A percentile compares a stretch with the other conserved stretches of the same genome.
Evolutionary conservation across 306 rosid species (phyloP).

Genomic region (Castanospermum australe): DNA sequence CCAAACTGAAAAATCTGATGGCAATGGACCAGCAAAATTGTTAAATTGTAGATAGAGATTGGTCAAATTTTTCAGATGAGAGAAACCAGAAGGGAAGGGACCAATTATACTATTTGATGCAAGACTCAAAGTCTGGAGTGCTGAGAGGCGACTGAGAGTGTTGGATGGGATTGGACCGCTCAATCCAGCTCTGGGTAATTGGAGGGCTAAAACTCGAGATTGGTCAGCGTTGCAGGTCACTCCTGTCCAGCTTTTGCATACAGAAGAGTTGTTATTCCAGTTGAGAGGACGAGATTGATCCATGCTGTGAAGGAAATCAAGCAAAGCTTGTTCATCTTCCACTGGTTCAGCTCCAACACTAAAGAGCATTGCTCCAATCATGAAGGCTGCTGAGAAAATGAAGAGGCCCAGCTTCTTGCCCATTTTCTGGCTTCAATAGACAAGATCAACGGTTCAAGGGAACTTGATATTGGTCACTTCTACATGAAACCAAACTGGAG

Average conservation of each 20-base stretch:
- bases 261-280: slow-evolving; percentile 56
- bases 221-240: slow-evolving; percentile 57
- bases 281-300: slow-evolving; percentile 53
- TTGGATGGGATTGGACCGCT: slow-evolving; percentile 65
- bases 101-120: slow-evolving; percentile 61
- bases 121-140: slow-evolving; percentile 61
- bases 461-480: slow-evolving; percentile 28
- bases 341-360: slow-evolving; percentile 47
- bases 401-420: slow-evolving; percentile 28
- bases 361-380: slow-evolving; percentile 38
- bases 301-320: slow-evolving; percentile 62
- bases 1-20: slow-evolving; percentile 73
- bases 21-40: slow-evolving; percentile 73
- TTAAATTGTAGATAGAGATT: slow-evolving; percentile 59
- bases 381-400: slow-evolving; percentile 20
- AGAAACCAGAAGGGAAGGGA: slow-evolving; percentile 66
- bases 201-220: slow-evolving; percentile 56
- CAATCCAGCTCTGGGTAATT: slow-evolving; percentile 58
- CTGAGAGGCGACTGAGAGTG: slow-evolving; percentile 65
- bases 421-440: slow-evolving; percentile 46
- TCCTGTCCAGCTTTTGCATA: slow-evolving; percentile 75
- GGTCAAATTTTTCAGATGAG: slow-evolving; percentile 48
- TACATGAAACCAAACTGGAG: slow-evolving; percentile 11
- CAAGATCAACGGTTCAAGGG: not conserved
- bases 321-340: slow-evolving; percentile 74